phyloP scores from a whole-genome alignment of 352 stramenopile species.

The Pythium aquatile region DNA sequence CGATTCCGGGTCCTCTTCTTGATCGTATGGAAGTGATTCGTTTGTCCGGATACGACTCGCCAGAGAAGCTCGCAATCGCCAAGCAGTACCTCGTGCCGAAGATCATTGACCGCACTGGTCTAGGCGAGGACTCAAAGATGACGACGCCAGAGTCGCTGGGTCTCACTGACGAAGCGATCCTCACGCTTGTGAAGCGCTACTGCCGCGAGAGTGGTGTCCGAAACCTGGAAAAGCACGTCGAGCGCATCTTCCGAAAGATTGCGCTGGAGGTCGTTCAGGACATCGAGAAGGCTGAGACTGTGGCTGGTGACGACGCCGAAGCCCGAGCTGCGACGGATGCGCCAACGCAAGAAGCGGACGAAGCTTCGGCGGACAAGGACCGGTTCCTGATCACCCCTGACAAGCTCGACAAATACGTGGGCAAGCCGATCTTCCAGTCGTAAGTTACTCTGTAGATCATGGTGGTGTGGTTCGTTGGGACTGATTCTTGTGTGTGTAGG shows the following conservation, averaged over 20 bases:
- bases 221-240: slow-evolving; percentile 98
- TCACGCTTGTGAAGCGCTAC: slow-evolving; percentile 90
- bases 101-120: slow-evolving; percentile 91
- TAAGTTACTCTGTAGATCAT: slow-evolving; percentile 37
- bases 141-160: slow-evolving; percentile 81
- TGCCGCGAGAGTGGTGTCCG: slow-evolving; percentile 97
- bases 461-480: neutral
- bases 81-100: slow-evolving; percentile 98
- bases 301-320: slow-evolving; percentile 27
- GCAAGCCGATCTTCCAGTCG: slow-evolving; percentile 97
- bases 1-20: slow-evolving; percentile 96
- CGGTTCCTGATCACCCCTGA: slow-evolving; percentile 91
- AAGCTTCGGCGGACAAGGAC: slow-evolving; percentile 28
- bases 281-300: slow-evolving; percentile 42
- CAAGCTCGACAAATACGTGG: slow-evolving; percentile 97
- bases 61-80: slow-evolving; percentile 97
- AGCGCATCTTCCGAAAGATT: slow-evolving; percentile 98
- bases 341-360: slow-evolving; percentile 3
- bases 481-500: slow-evolving; percentile 31
- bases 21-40: slow-evolving; percentile 99
- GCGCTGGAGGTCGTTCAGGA: slow-evolving; percentile 95
- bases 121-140: slow-evolving; percentile 52
- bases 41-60: slow-evolving; percentile 94
- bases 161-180: slow-evolving; percentile 93
- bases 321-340: slow-evolving; percentile 18